phyloP scores from a whole-genome alignment of 768 basidiomycete genomes.

The Lactarius deliciosus region DNA sequence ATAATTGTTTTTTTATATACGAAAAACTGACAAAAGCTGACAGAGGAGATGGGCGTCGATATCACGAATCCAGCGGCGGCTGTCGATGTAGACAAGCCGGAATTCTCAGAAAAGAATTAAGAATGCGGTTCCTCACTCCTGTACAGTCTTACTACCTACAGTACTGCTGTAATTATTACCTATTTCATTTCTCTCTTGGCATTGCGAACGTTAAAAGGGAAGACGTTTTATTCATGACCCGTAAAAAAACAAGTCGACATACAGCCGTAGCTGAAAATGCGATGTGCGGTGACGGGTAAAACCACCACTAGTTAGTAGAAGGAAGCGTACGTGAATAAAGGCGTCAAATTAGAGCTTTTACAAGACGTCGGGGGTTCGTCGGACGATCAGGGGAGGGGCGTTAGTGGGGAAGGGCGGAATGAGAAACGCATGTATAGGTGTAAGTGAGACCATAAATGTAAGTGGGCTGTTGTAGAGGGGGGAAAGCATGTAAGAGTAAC shows the following conservation, averaged over 20 bases:
- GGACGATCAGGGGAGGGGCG: neutral
- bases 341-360: neutral
- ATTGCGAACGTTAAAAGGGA: neutral
- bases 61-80: conserved; percentile 42
- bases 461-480: neutral
- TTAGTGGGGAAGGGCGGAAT: neutral
- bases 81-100: conserved; percentile 23
- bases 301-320: neutral
- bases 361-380: conserved; percentile 1
- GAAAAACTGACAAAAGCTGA: conserved; percentile 34
- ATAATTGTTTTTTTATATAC: too few species aligned
- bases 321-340: neutral
- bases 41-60: conserved; percentile 50
- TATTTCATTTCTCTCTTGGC: neutral
- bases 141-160: neutral
- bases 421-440: conserved; percentile 2
- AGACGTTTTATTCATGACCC: neutral
- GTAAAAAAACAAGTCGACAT: neutral
- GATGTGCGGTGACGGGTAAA: neutral
- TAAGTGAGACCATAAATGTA: conserved; percentile 3
- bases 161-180: neutral
- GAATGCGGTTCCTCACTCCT: neutral
- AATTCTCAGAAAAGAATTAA: neutral
- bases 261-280: neutral
- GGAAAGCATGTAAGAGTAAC: neutral